Evolutionary conservation across 805 yeast species (phyloP).

Genomic region (Candida alai): DNA sequence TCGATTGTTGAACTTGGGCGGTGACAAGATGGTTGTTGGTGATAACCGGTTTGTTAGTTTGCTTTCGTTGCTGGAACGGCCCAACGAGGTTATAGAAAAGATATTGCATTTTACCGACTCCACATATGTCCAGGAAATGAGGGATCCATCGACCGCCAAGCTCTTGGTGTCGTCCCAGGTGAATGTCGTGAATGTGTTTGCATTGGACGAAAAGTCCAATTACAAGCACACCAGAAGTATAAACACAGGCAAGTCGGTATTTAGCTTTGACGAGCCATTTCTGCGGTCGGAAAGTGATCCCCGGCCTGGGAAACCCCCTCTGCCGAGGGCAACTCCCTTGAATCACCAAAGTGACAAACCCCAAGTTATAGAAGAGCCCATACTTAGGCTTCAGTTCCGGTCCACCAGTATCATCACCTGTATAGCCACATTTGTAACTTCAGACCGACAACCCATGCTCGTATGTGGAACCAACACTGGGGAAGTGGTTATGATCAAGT

Average conservation of each 20-base stretch:
- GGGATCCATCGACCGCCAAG: constrained; percentile 13
- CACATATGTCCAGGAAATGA: constrained; percentile 7
- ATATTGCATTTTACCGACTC: constrained; percentile 8
- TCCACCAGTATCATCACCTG: constrained; percentile 37
- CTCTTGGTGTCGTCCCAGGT: constrained; percentile 47
- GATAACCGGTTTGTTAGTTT: neutral
- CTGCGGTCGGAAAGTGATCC: constrained; percentile 4
- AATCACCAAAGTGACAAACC: constrained; percentile 3
- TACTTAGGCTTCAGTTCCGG: constrained; percentile 40
- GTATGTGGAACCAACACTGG: constrained; percentile 64
- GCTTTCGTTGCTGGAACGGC: neutral
- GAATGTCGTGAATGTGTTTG: constrained; percentile 45
- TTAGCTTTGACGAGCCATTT: constrained; percentile 11
- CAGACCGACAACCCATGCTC: constrained; percentile 41
- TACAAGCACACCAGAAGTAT: constrained; percentile 20
- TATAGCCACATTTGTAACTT: constrained; percentile 26
- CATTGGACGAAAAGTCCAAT: constrained; percentile 24
- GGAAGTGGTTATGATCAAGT: constrained; percentile 61
- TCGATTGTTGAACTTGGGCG: constrained; percentile 17
- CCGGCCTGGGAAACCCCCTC: neutral
- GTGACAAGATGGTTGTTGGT: neutral
- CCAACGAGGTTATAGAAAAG: constrained; percentile 8
- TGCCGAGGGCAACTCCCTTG: neutral
- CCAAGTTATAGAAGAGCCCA: constrained; percentile 41
- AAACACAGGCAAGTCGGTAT: constrained; percentile 18